phyloP scores from a whole-genome alignment of 352 stramenopile genomes.

The Globisporangium cystogenes region DNA sequence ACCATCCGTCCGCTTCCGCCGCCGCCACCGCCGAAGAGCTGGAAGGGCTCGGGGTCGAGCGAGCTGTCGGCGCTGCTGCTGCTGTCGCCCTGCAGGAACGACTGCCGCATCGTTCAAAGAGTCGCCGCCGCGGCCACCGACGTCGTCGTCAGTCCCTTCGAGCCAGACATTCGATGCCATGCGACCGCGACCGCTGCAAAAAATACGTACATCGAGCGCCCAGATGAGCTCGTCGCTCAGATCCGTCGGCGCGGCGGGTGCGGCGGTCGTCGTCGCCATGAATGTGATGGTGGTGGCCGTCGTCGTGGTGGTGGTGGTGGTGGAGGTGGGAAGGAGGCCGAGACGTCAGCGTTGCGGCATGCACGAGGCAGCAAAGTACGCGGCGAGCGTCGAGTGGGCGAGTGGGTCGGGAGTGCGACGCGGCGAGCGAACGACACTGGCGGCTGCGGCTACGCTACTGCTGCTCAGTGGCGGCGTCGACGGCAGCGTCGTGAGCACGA shows the following conservation, averaged over 20 bases:
- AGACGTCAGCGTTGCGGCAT: conserved; percentile 5
- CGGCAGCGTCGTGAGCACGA: no score
- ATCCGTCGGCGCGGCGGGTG: conserved; percentile 29
- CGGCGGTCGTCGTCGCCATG: conserved; percentile 2
- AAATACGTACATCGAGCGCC: conserved; percentile 53
- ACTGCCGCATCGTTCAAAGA: conserved; percentile 5
- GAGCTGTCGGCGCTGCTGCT: conserved; percentile 24
- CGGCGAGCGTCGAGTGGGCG: not conserved
- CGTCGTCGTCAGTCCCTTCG: not conserved
- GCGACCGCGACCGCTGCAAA: not conserved
- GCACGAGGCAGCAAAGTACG: not conserved
- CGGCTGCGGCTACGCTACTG: no score
- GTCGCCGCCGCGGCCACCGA: no score
- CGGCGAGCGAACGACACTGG: not conserved
- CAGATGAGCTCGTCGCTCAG: conserved; percentile 68
- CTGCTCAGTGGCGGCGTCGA: no score
- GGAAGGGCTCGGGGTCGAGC: conserved; percentile 40
- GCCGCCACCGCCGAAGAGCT: conserved; percentile 16
- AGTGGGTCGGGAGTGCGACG: not conserved
- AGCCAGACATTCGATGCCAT: not conserved
- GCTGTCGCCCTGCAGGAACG: conserved; percentile 25
- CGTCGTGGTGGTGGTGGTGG: no score
- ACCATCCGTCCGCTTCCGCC: conserved; percentile 21
- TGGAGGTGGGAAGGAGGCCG: not conserved
- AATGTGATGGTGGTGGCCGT: no score